Percentiles rank a stretch among this genome's conserved stretches.
phyloP scores from a whole-genome alignment of 2,329 filamentous ascomycete genomes.

The Phialocephala subalpina region DNA sequence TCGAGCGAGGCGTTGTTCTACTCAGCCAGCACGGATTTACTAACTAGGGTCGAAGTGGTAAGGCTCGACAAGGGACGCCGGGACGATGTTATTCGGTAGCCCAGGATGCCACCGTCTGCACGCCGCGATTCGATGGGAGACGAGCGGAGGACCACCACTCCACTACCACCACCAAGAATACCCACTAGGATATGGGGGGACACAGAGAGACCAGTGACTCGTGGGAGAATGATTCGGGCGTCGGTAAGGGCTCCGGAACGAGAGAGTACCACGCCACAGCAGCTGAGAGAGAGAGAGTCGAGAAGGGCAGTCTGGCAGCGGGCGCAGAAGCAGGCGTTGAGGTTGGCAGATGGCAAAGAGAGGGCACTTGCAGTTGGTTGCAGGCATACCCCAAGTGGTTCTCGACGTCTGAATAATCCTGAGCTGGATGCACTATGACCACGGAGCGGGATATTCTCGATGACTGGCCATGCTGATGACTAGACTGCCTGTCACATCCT shows the following conservation, averaged over 20 bases:
- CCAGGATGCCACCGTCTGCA: slow-evolving; percentile 10
- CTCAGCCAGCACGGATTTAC: slow-evolving; percentile 20
- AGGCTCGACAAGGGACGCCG: slow-evolving; percentile 3
- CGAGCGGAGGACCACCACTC: neutral
- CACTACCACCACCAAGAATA: too few relatives aligned
- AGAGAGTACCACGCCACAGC: neutral
- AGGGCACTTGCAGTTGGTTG: neutral
- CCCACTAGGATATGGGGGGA: neutral
- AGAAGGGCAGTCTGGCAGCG: slow-evolving; percentile 4
- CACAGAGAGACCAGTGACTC: neutral
- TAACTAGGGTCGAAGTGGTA: neutral
- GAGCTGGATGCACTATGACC: slow-evolving; percentile 4
- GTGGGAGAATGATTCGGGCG: slow-evolving; percentile 8
- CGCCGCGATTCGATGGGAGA: neutral
- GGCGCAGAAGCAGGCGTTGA: neutral
- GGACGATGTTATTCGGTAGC: neutral
- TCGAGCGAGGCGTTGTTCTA: slow-evolving; percentile 15
- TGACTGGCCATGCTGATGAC: neutral
- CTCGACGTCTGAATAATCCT: slow-evolving; percentile 10
- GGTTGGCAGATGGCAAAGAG: neutral
- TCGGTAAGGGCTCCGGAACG: slow-evolving; percentile 4
- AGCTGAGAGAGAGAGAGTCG: neutral
- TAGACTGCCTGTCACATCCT: too few relatives aligned
- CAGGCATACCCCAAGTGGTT: neutral
- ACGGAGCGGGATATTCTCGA: neutral